phyloP scores from a whole-genome alignment of 2,329 filamentous ascomycete species.

The Nothophoma quercina region DNA sequence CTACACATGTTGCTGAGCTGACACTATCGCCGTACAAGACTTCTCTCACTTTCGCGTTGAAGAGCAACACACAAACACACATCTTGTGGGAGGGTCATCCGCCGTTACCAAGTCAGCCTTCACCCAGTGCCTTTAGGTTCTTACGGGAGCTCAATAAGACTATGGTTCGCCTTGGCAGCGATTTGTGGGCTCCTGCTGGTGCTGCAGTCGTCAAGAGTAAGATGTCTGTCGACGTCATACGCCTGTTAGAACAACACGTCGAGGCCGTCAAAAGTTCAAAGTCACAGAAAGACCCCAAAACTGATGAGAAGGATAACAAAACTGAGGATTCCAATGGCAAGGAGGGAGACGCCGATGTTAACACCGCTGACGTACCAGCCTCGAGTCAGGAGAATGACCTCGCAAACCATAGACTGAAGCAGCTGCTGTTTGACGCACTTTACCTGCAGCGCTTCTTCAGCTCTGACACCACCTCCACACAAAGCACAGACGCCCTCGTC shows the following conservation, averaged over 20 bases:
- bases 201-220: slow-evolving; percentile 68
- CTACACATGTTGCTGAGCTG: slow-evolving; percentile 58
- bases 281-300: background rate
- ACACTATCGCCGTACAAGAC: slow-evolving; percentile 55
- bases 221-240: slow-evolving; percentile 61
- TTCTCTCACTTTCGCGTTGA: slow-evolving; percentile 54
- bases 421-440: slow-evolving; percentile 54
- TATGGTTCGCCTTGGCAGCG: slow-evolving; percentile 76
- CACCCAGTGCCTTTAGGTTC: slow-evolving; percentile 75
- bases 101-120: slow-evolving; percentile 78
- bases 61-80: slow-evolving; percentile 65
- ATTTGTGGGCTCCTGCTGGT: slow-evolving; percentile 80
- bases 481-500: slow-evolving; percentile 13
- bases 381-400: slow-evolving; percentile 21
- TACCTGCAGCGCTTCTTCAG: slow-evolving; percentile 49
- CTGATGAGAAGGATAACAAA: background rate
- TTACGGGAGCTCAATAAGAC: slow-evolving; percentile 68
- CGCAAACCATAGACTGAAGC: slow-evolving; percentile 41
- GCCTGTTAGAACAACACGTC: slow-evolving; percentile 45
- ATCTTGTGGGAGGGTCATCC: slow-evolving; percentile 83
- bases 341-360: slow-evolving; percentile 16
- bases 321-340: background rate
- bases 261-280: slow-evolving; percentile 20
- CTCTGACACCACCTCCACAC: slow-evolving; percentile 31
- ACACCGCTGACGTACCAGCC: slow-evolving; percentile 19